Percentiles rank a stretch among this genome's conserved stretches.
Evolutionary conservation across 2,329 filamentous ascomycete genomes (phyloP).

Genomic region (Beauveria medogensis): DNA sequence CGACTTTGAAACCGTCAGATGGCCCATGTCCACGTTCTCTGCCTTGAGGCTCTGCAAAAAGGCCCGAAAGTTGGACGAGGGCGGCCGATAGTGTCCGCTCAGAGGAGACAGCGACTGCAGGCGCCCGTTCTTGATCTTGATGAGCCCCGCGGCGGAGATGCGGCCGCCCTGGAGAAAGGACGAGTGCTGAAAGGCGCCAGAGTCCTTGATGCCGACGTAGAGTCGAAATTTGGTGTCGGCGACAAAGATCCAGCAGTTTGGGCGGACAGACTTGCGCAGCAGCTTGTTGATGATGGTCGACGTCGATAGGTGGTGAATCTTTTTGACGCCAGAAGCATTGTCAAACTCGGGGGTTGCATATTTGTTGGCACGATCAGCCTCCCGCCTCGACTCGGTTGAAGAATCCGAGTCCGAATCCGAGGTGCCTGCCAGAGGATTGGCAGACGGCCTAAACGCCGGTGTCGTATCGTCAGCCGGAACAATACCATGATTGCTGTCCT

Average conservation of each 20-base stretch:
- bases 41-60: constrained; percentile 69
- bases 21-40: constrained; percentile 69
- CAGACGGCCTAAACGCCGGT: constrained; percentile 37
- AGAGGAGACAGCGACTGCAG: constrained; percentile 63
- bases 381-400: constrained; percentile 38
- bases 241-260: constrained; percentile 92
- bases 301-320: constrained; percentile 56
- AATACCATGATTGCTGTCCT: constrained; percentile 71
- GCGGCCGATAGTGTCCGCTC: constrained; percentile 78
- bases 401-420: constrained; percentile 28
- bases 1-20: constrained; percentile 69
- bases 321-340: constrained; percentile 46
- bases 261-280: constrained; percentile 68
- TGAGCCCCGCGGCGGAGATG: constrained; percentile 74
- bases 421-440: constrained; percentile 13
- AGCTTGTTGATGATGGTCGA: constrained; percentile 71
- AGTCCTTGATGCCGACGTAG: constrained; percentile 85
- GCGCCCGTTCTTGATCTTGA: constrained; percentile 76
- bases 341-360: constrained; percentile 59
- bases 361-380: constrained; percentile 53
- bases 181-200: constrained; percentile 82
- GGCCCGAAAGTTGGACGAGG: constrained; percentile 71
- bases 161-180: constrained; percentile 79
- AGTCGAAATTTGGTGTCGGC: constrained; percentile 77
- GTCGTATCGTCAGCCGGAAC: constrained; percentile 54